A percentile compares a stretch with the other conserved stretches of the same genome.
Evolutionary conservation across 441 rosid species (phyloP).

Genomic region (Jatropha podagrica): DNA sequence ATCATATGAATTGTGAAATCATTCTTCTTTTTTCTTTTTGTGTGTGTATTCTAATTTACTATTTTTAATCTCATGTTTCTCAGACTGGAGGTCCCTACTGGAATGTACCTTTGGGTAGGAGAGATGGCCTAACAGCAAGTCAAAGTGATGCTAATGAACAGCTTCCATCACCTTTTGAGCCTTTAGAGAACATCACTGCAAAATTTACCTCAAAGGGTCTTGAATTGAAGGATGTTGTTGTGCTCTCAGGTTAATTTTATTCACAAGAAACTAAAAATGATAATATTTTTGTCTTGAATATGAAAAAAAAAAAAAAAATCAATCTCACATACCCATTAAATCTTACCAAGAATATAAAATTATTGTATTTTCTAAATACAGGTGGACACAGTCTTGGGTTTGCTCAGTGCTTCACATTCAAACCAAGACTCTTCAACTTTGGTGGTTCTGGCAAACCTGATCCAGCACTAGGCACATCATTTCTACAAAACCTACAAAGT

Average conservation of each 20-base stretch:
- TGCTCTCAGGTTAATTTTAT: slow-evolving; percentile 51
- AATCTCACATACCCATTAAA: no score
- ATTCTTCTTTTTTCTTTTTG: neutral
- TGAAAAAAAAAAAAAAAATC: no score
- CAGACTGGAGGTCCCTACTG: slow-evolving; percentile 56
- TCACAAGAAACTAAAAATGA: neutral
- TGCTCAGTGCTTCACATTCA: slow-evolving; percentile 74
- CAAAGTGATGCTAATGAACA: slow-evolving; percentile 48
- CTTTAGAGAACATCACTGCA: slow-evolving; percentile 53
- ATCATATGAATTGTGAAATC: neutral
- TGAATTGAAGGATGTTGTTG: slow-evolving; percentile 58
- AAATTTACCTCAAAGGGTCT: slow-evolving; percentile 66
- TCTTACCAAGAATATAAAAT: no score
- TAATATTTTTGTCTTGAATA: no score
- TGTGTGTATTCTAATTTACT: neutral
- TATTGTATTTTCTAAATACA: slow-evolving; percentile 12
- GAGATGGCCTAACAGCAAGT: slow-evolving; percentile 54
- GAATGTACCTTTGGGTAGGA: slow-evolving; percentile 54
- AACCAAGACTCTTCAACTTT: slow-evolving; percentile 59
- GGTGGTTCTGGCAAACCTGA: slow-evolving; percentile 56
- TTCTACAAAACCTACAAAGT: slow-evolving; percentile 43
- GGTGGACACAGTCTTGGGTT: slow-evolving; percentile 70
- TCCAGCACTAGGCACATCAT: slow-evolving; percentile 46
- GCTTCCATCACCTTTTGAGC: slow-evolving; percentile 59
- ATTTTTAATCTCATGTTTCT: neutral